A percentile compares a stretch with the other conserved stretches of the same genome.
These are phyloP conservation scores for Lepidium aucheri DNA, from an alignment of 345 rosid genomes.

Conservation along the genomic window DNA sequence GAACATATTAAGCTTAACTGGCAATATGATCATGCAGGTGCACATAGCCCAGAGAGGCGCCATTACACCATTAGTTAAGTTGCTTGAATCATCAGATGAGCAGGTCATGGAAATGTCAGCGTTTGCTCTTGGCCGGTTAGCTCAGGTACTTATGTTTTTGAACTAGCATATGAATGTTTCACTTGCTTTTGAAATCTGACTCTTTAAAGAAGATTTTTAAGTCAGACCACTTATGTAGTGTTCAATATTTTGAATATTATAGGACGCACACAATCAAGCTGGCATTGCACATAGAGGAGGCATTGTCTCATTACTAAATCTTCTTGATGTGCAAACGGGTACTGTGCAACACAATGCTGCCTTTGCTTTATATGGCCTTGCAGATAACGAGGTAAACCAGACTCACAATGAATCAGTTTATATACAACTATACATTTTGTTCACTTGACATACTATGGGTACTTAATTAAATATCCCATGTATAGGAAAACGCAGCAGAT, in stretches of 20 bases:
- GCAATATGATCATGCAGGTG: conserved; percentile 39
- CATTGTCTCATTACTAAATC: conserved; percentile 43
- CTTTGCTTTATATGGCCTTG: conserved; percentile 64
- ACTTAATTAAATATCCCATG: neutral
- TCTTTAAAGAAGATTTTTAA: neutral
- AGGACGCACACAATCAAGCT: conserved; percentile 84
- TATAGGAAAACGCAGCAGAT: conserved; percentile 60
- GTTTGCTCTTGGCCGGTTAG: conserved; percentile 77
- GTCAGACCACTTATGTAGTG: neutral
- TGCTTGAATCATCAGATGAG: conserved; percentile 58
- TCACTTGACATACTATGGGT: neutral
- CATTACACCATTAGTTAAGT: conserved; percentile 51
- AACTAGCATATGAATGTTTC: neutral
- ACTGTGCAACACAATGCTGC: conserved; percentile 74
- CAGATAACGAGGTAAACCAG: conserved; percentile 62
- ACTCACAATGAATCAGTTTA: neutral
- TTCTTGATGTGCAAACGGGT: conserved; percentile 50
- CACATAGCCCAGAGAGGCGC: conserved; percentile 82
- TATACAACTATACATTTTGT: neutral
- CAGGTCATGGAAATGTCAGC: conserved; percentile 75
- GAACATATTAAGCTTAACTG: neutral
- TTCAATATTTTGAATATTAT: neutral
- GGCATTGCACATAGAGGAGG: conserved; percentile 72
- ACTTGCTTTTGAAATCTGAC: neutral
- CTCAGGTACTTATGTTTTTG: conserved; percentile 45